These are phyloP conservation scores for Coemansia sp. DNA, from an alignment of 192 early-diverging fungal genomes.

Conservation along the genomic window DNA sequence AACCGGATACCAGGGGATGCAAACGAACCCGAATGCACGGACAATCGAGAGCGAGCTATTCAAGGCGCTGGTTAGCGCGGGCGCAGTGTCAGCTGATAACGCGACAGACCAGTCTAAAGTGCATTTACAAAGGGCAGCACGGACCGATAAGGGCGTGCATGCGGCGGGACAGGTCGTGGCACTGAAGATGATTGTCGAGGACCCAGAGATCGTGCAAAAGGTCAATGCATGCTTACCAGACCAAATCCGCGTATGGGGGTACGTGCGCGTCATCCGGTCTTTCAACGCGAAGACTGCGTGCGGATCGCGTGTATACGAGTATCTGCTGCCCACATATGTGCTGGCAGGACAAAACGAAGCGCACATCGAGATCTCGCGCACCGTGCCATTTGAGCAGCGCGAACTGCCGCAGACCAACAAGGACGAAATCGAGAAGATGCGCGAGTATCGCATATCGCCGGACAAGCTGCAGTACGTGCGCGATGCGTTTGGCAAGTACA, in stretches of 20 bases:
- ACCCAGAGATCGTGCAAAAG: constrained; percentile 67
- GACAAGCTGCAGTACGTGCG: constrained; percentile 68
- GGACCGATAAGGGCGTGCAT: constrained; percentile 99
- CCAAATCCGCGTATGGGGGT: constrained; percentile 90
- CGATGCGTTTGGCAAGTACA: constrained; percentile 67
- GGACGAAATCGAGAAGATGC: constrained; percentile 63
- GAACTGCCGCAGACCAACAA: constrained; percentile 38
- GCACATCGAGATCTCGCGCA: constrained; percentile 42
- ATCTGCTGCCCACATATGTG: constrained; percentile 90
- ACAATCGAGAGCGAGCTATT: constrained; percentile 92
- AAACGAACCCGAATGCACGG: constrained; percentile 78
- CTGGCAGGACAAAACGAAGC: constrained; percentile 57
- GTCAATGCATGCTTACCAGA: constrained; percentile 84
- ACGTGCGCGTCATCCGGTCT: constrained; percentile 63
- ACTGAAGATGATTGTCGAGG: constrained; percentile 83
- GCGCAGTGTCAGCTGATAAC: constrained; percentile 86
- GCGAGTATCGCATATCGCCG: constrained; percentile 65
- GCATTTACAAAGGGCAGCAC: constrained; percentile 83
- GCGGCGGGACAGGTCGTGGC: constrained; percentile 95
- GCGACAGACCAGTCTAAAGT: constrained; percentile 79
- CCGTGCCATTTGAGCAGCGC: constrained; percentile 30
- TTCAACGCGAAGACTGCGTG: constrained; percentile 93
- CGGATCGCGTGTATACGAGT: constrained; percentile 96
- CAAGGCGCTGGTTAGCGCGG: constrained; percentile 77
- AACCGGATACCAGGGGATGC: constrained; percentile 96